Base-by-base conservation (phyloP, 441 rosid species). In the Gossypium schwendimanii region DNA sequence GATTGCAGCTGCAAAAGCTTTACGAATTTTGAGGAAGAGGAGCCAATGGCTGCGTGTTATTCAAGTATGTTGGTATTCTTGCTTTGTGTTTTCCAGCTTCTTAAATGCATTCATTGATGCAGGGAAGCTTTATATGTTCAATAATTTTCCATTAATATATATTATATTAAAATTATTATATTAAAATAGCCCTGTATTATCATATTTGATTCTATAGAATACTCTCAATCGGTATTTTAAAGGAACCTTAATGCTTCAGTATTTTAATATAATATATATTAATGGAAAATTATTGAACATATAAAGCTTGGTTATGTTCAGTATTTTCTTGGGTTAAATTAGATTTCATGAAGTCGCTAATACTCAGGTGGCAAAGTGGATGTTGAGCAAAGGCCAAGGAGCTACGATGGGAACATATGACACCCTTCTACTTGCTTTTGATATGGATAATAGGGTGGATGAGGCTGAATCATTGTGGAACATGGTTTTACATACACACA, bases 301-400 rank as follows among this genome's bases (percentile, higher is more conserved):
- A 21, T 21, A 1, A 21, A 21, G 23, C 18, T 57, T 3, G 7
- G 57, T 26, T 24, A 18, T 24, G 24, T 55, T 49, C n/a, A 17
- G 59, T 11, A 63, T 41, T 64, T 49, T 28, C 9, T 52, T 52
- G 3, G n/a, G 45, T 28, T 21, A 17, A 20, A 45, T 14, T 47
- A 14, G 11, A 33, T 39, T 63, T 50, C 1, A 20, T 21, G 3
- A n/a, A 72, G 33, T 31, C 62, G 9, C 33, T 62, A 39, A 66
- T 75, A 11, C 39, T 57, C 74, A 93, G 97, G 88, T 94, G 63
- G 90, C 94, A 12, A 91, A 91, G 75, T 91, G 98, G 97, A 94
- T 94, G 96, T 70, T 94, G 82, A 83, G 96, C 80, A 91, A 90
- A 85, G 95, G 97, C 49, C 96, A 94, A 82, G 96, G 97, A 64